phyloP scores from a whole-genome alignment of 1,139 yeast genomes.

The Hansenula sp. region DNA sequence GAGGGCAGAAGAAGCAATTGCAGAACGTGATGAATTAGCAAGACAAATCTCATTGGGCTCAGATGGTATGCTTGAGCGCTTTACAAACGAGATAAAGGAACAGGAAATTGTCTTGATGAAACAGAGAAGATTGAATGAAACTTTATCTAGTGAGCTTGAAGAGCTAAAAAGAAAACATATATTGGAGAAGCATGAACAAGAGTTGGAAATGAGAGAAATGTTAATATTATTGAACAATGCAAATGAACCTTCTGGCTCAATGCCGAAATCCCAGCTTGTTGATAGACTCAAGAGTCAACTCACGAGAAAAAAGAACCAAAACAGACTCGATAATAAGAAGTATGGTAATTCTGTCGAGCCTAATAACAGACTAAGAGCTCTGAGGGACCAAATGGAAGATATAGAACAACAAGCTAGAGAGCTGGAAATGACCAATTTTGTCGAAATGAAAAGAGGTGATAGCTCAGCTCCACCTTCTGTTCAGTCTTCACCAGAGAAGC shows the following conservation, averaged over 20 bases:
- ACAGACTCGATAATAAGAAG: slow-evolving; percentile 50
- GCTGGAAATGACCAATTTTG: slow-evolving; percentile 82
- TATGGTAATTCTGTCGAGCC: slow-evolving; percentile 65
- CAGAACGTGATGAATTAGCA: slow-evolving; percentile 79
- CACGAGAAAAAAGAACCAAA: slow-evolving; percentile 58
- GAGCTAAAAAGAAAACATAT: slow-evolving; percentile 68
- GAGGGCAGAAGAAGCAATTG: slow-evolving; percentile 73
- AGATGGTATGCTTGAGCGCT: slow-evolving; percentile 72
- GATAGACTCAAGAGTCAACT: slow-evolving; percentile 54
- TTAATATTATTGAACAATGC: slow-evolving; percentile 52
- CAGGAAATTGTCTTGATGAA: slow-evolving; percentile 64
- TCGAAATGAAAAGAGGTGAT: slow-evolving; percentile 29
- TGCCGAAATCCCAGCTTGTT: slow-evolving; percentile 36
- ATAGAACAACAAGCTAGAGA: slow-evolving; percentile 82
- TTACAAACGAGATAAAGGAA: slow-evolving; percentile 68
- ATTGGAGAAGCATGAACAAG: slow-evolving; percentile 79
- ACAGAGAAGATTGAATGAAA: slow-evolving; percentile 64
- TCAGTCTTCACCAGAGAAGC: slow-evolving; percentile 20
- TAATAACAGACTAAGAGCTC: slow-evolving; percentile 64
- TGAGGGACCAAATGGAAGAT: slow-evolving; percentile 83
- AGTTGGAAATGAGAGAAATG: slow-evolving; percentile 83
- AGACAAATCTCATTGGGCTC: slow-evolving; percentile 77
- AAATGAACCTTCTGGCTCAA: slow-evolving; percentile 9
- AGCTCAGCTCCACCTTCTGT: slow-evolving; percentile 4
- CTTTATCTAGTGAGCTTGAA: slow-evolving; percentile 60